These are phyloP conservation scores for Cerioporus squamosus DNA, from an alignment of 1,284 basidiomycete species.

Conservation along the genomic window DNA sequence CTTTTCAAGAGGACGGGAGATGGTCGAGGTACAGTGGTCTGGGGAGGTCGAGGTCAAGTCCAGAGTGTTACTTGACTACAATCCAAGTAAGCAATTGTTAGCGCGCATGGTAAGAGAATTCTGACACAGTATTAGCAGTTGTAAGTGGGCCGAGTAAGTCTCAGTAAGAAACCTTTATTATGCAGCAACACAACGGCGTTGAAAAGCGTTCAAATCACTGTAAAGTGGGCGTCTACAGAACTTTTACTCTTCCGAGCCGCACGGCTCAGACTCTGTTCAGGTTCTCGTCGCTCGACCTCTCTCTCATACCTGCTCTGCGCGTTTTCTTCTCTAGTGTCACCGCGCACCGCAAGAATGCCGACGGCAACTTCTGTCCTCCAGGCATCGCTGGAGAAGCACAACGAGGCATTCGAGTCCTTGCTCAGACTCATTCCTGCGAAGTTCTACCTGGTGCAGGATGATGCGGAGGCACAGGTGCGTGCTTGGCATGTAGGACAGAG, in stretches of 20 bases:
- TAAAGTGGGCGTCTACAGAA: neutral
- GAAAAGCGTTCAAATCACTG: too few species aligned
- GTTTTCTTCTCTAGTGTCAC: neutral
- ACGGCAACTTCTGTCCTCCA: conserved; percentile 57
- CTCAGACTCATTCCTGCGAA: conserved; percentile 85
- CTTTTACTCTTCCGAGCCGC: neutral
- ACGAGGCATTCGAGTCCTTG: conserved; percentile 81
- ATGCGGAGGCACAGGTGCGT: conserved; percentile 66
- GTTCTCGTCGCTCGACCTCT: neutral
- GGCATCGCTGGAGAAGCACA: conserved; percentile 79
- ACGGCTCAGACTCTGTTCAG: neutral
- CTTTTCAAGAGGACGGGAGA: neutral
- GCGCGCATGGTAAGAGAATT: too few species aligned
- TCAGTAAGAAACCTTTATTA: too few species aligned
- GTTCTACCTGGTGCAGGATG: conserved; percentile 81
- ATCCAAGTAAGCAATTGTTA: too few species aligned
- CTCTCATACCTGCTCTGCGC: neutral
- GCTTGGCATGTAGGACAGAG: neutral
- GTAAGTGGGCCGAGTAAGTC: too few species aligned
- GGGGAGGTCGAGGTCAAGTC: neutral
- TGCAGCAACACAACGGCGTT: too few species aligned
- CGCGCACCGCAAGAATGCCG: conserved; percentile 42
- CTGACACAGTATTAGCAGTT: too few species aligned
- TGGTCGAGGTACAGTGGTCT: neutral
- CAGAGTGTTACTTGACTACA: too few species aligned